Conservation (phyloP, 768 basidiomycete species). For the Termitomyces sp. region DNA sequence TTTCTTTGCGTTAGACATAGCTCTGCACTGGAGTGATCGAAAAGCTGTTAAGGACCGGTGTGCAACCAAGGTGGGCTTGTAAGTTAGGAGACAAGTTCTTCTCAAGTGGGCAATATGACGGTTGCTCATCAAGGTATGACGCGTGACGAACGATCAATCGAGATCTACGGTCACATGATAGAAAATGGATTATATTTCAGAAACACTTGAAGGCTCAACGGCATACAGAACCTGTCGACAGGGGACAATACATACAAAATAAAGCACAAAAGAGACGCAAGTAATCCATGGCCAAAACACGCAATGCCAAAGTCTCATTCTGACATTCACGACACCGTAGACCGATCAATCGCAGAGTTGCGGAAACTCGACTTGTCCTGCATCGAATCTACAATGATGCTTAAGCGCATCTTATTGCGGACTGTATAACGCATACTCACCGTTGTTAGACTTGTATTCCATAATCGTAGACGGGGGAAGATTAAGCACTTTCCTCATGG, state of each 20-base stretch:
- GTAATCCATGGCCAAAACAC: not conserved
- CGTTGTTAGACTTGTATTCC: constrained; percentile 96
- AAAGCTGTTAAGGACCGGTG: not conserved
- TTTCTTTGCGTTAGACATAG: constrained; percentile 45
- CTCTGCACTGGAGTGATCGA: constrained; percentile 19
- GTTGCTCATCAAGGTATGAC: constrained; percentile 6
- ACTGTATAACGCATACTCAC: constrained; percentile 33
- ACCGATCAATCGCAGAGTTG: constrained; percentile 55
- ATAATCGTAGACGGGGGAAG: constrained; percentile 77
- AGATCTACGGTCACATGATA: not conserved
- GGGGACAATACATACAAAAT: constrained; percentile 2
- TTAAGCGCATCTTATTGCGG: not conserved
- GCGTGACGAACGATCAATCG: not conserved
- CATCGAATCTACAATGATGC: constrained; percentile 64
- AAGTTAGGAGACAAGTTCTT: constrained; percentile 5
- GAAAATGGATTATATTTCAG: too few species aligned
- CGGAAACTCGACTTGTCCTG: constrained; percentile 87
- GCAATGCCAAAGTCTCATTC: not conserved
- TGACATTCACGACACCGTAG: constrained; percentile 26
- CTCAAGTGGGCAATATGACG: constrained; percentile 9
- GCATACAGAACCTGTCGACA: not conserved
- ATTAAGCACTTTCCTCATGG: constrained; percentile 71
- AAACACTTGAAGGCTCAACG: too few species aligned
- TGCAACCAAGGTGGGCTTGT: not conserved
- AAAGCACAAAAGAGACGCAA: not conserved